Percentiles rank a stretch among this genome's conserved stretches.
phyloP scores from a whole-genome alignment of 2,329 filamentous ascomycete genomes.

The Pyrenochaeta sp. region DNA sequence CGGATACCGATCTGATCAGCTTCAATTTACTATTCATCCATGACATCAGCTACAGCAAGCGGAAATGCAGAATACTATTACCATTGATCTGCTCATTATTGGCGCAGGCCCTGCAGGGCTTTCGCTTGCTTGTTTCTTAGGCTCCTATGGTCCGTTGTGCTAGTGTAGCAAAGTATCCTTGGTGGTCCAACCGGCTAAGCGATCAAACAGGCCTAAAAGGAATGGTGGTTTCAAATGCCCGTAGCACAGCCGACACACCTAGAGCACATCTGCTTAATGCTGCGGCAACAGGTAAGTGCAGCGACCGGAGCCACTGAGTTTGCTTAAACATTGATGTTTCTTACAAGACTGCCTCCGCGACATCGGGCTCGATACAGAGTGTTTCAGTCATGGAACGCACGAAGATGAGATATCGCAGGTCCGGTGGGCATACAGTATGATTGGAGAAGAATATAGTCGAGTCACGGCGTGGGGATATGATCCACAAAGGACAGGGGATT shows the following conservation, averaged over 20 bases:
- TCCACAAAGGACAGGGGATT: conserved; percentile 48
- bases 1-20: too few species aligned
- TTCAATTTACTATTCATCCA: too few species aligned
- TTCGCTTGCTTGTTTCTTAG: too few species aligned
- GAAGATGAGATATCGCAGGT: conserved; percentile 52
- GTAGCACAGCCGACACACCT: conserved; percentile 61
- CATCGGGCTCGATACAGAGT: conserved; percentile 51
- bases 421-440: conserved; percentile 55
- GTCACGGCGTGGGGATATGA: conserved; percentile 56
- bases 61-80: too few species aligned
- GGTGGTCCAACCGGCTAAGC: too few species aligned
- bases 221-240: neutral
- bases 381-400: conserved; percentile 38
- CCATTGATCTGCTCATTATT: too few species aligned
- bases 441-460: conserved; percentile 55
- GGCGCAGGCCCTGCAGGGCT: too few species aligned
- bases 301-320: too few species aligned
- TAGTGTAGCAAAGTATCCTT: too few species aligned
- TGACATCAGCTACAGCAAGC: too few species aligned
- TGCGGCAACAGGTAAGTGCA: conserved; percentile 51
- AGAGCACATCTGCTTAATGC: conserved; percentile 69
- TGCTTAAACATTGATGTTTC: too few species aligned
- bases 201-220: neutral
- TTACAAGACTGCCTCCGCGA: neutral
- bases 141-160: too few species aligned